These are phyloP conservation scores for Stropharia rugosoannulata DNA, from an alignment of 768 basidiomycete genomes.

Conservation along the genomic window DNA sequence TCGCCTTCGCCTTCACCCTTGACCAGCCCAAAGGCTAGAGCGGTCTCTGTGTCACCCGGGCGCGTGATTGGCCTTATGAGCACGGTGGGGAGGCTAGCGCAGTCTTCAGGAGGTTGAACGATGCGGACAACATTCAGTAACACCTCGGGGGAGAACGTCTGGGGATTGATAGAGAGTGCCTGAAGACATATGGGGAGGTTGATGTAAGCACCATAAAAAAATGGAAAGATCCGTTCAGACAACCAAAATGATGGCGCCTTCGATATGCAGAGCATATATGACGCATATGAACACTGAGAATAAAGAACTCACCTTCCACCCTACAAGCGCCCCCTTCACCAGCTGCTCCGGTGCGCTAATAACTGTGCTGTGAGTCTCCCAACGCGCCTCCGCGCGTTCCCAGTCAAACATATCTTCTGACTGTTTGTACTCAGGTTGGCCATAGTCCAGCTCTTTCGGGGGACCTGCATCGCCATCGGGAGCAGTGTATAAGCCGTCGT, in stretches of 20 bases:
- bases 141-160: slow-evolving; percentile 59
- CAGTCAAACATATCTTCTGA: slow-evolving; percentile 33
- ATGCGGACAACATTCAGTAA: slow-evolving; percentile 49
- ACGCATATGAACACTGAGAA: not conserved
- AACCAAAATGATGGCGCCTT: no score
- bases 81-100: slow-evolving; percentile 8
- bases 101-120: slow-evolving; percentile 9
- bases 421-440: slow-evolving; percentile 7
- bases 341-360: slow-evolving; percentile 26
- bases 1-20: not conserved
- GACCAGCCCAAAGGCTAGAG: not conserved
- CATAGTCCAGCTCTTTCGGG: slow-evolving; percentile 14
- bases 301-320: slow-evolving; percentile 46
- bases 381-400: slow-evolving; percentile 29
- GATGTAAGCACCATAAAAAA: not conserved
- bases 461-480: not conserved
- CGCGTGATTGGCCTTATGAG: slow-evolving; percentile 16
- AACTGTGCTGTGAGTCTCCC: slow-evolving; percentile 21
- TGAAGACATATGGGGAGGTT: slow-evolving; percentile 20
- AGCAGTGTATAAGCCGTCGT: not conserved
- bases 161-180: slow-evolving; percentile 59
- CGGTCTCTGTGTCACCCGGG: slow-evolving; percentile 7
- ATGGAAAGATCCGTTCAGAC: not conserved
- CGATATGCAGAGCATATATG: no score
- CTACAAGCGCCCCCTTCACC: slow-evolving; percentile 31